These are phyloP conservation scores for Tanacetum coccineum DNA, from an alignment of 129 eudicot genomes.

Conservation along the genomic window DNA sequence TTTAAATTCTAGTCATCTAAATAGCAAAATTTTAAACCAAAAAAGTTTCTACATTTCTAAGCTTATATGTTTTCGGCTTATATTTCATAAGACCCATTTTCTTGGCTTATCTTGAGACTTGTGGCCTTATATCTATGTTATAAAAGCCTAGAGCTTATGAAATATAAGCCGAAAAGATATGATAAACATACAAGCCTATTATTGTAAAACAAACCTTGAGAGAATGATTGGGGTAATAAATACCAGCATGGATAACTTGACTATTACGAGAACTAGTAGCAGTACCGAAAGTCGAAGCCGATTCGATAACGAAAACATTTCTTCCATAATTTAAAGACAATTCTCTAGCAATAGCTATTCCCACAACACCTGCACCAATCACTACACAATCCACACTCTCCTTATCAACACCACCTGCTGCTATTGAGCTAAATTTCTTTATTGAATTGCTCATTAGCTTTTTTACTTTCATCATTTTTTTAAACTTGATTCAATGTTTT, in stretches of 20 bases:
- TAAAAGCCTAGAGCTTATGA: too few relatives aligned
- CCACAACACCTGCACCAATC: conserved; percentile 93
- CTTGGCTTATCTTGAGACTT: too few relatives aligned
- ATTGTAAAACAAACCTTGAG: conserved; percentile 72
- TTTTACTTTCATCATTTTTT: too few relatives aligned
- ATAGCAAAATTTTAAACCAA: neutral
- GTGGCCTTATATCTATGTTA: too few relatives aligned
- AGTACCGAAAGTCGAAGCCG: conserved; percentile 68
- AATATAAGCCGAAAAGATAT: neutral
- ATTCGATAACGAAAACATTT: conserved; percentile 75
- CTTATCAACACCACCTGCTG: conserved; percentile 19
- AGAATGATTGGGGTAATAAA: conserved; percentile 71
- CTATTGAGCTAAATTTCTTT: conserved; percentile 14
- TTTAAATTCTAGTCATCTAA: neutral
- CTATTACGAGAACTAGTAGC: conserved; percentile 85
- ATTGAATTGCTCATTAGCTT: neutral
- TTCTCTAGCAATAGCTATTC: conserved; percentile 74
- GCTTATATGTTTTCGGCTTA: too few relatives aligned
- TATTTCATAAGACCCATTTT: too few relatives aligned
- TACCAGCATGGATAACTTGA: conserved; percentile 89
- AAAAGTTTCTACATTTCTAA: neutral
- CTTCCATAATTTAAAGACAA: conserved; percentile 44
- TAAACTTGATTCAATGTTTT: too few relatives aligned
- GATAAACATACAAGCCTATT: too few relatives aligned
- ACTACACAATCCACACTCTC: conserved; percentile 80